Evolutionary conservation across 495 filamentous ascomycete species (phyloP).

Genomic region (Parathielavia hyrcaniae): DNA sequence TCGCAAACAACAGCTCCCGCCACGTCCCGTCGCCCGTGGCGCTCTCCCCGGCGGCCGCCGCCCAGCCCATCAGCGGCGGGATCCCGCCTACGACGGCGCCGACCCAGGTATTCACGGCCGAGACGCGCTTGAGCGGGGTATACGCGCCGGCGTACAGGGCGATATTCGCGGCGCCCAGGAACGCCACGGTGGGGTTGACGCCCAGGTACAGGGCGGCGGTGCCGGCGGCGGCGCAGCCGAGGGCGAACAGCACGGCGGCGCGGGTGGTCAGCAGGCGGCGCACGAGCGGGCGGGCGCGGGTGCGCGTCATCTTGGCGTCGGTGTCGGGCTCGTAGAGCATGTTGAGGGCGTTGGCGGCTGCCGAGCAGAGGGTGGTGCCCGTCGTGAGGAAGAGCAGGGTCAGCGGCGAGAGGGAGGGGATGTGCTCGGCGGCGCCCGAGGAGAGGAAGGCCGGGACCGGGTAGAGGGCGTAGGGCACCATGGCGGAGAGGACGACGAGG

Average conservation of each 20-base stretch:
- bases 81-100: slow-evolving; percentile 90
- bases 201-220: slow-evolving; percentile 70
- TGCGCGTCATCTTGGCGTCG: slow-evolving; percentile 88
- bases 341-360: slow-evolving; percentile 88
- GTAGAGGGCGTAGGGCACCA: slow-evolving; percentile 86
- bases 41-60: slow-evolving; percentile 80
- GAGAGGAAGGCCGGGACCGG: slow-evolving; percentile 73
- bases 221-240: slow-evolving; percentile 59
- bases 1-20: slow-evolving; percentile 63
- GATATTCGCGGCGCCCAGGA: slow-evolving; percentile 80
- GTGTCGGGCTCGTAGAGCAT: slow-evolving; percentile 91
- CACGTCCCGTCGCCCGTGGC: slow-evolving; percentile 67
- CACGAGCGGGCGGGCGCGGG: slow-evolving; percentile 81
- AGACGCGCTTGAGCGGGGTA: slow-evolving; percentile 83
- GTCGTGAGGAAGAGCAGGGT: slow-evolving; percentile 88
- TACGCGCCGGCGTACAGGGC: slow-evolving; percentile 84
- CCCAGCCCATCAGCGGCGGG: slow-evolving; percentile 96
- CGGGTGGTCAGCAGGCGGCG: slow-evolving; percentile 69
- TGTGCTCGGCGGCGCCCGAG: slow-evolving; percentile 51
- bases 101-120: slow-evolving; percentile 89
- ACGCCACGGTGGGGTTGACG: slow-evolving; percentile 88
- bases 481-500: slow-evolving; percentile 84
- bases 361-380: slow-evolving; percentile 78
- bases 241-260: slow-evolving; percentile 74
- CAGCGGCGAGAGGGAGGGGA: slow-evolving; percentile 79